A percentile compares a stretch with the other conserved stretches of the same genome.
These are phyloP conservation scores for Termitomyces sp. DNA, from an alignment of 768 basidiomycete species.

Conservation along the genomic window DNA sequence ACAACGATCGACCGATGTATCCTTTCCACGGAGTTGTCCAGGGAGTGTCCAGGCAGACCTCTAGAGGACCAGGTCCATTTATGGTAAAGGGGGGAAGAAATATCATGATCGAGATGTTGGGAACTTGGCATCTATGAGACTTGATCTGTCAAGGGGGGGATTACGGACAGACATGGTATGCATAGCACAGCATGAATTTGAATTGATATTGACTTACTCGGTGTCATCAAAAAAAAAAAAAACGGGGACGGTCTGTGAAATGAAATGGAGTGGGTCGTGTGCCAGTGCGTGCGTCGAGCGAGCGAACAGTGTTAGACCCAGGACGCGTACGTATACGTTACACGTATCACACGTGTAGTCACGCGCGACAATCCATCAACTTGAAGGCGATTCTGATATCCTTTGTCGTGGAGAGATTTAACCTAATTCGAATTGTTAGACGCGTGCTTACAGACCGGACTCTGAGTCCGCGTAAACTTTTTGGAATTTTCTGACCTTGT, in stretches of 20 bases:
- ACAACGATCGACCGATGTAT: not conserved
- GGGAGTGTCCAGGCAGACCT: not conserved
- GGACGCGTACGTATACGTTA: no score
- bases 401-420: not conserved
- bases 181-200: not conserved
- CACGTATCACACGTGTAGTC: no score
- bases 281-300: not conserved
- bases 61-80: no score
- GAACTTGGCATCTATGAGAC: no score
- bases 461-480: no score
- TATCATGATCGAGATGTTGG: no score
- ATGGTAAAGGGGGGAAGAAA: no score
- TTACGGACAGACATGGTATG: no score
- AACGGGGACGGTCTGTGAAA: not conserved
- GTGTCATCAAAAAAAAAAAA: not conserved
- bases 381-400: no score
- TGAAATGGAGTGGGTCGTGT: not conserved
- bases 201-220: not conserved
- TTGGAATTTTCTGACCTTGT: no score
- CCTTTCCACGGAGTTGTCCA: not conserved
- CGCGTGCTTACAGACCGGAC: no score
- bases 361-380: not conserved
- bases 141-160: not conserved
- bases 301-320: no score
- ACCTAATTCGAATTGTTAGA: not conserved